phyloP scores from a whole-genome alignment of 495 filamentous ascomycete genomes.

The Podospora pseudocomata region DNA sequence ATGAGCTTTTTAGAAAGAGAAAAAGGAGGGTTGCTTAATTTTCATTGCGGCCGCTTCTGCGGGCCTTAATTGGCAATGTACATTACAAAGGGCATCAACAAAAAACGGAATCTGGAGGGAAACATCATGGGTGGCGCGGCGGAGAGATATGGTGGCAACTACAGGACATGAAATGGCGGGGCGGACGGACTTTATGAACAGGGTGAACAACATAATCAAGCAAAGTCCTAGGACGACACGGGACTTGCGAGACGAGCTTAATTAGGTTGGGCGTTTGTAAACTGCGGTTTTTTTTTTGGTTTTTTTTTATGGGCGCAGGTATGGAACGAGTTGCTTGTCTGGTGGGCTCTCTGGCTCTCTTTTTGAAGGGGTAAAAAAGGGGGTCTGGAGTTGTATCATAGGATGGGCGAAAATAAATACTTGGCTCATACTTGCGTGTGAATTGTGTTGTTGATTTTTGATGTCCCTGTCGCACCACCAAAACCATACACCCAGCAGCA shows the following conservation, averaged over 20 bases:
- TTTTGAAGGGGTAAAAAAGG: neutral
- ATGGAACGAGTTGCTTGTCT: neutral
- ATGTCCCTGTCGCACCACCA: too few species aligned
- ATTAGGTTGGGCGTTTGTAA: neutral
- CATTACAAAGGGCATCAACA: neutral
- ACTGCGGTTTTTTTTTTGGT: neutral
- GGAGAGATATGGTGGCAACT: neutral
- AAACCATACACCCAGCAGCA: too few species aligned
- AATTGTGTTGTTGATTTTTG: neutral
- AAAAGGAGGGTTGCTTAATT: neutral
- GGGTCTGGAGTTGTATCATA: slow-evolving; percentile 10
- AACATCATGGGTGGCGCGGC: neutral
- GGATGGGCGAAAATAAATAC: neutral
- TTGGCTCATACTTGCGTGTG: neutral
- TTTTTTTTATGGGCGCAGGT: neutral
- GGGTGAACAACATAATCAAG: neutral
- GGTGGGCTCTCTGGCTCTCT: neutral
- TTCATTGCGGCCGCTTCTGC: neutral
- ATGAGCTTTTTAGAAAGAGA: neutral
- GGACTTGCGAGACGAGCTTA: neutral
- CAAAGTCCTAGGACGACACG: neutral
- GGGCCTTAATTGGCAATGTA: neutral
- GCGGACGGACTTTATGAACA: slow-evolving; percentile 6
- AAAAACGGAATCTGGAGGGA: neutral
- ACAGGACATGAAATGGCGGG: slow-evolving; percentile 17